Base-by-base conservation (phyloP, 2,329 filamentous ascomycete species). In the Cladophialophora carrionii region DNA sequence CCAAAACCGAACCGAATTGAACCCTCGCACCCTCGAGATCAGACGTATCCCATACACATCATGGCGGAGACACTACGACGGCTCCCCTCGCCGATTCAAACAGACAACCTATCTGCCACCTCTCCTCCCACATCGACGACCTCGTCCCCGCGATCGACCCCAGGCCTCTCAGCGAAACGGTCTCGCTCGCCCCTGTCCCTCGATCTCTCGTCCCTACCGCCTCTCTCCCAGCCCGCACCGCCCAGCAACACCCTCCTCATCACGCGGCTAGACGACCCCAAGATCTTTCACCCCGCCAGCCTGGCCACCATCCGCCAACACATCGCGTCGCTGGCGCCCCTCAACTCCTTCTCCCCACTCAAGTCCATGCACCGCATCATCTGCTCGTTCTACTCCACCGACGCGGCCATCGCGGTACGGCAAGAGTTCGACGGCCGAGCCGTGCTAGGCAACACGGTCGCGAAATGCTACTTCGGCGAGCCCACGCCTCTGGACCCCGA, bases 401-500 rank as follows among this genome's bases (percentile, higher is more conserved):
- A 77, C 43, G 78, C 78, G 60, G 80, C 81, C 17, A 73, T 82
- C 62, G 69, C 71, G 52, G 75, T 81, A 60, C 79, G 80, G 61
- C 76, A 81, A 62, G 70, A 76, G 29, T 76, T 83, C 12, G 79
- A 82, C 56, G 74, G 73, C 61, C 70, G 75, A 10, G 67, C 72
- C 29, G 72, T 80, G 5, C 72, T 79, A 5, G 69, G 73, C 26
- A 66, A 73, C 37, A 71, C 76, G n/a, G 74, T 76, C 22, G 72
- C 78, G 4, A 77, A 77, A 49, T 78, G 82, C 72, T 82, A 85
- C 77, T 86, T 86, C 70, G 84, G 84, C 70, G 74, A 77, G 61
- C 75, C 77, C 14, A 83, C 83, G 61, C 78, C 82, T 8, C 76
- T 83, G 58, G 70, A 72, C 48, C 67, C 74, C 64, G 75, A 76